Evolutionary conservation across 106 monocot species (phyloP), one percentile per base, ranked within the genome.

Genomic region (Cymbidium sinense): DNA sequence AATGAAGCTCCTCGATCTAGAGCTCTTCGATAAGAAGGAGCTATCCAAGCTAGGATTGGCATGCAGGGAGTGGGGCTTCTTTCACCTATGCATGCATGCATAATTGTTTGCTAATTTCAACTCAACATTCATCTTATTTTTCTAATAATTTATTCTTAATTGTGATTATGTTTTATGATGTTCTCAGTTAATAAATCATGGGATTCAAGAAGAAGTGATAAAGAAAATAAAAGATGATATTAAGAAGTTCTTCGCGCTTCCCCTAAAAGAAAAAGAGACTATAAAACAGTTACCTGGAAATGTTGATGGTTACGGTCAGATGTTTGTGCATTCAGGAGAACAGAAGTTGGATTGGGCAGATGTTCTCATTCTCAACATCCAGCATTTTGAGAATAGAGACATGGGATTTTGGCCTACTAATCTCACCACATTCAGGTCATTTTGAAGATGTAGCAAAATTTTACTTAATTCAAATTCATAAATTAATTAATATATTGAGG

Each of bases 261-360:
- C 77, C 3, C 1, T 64, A 17, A 34, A 64, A 39, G 77, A 77
- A 51, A 64, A 64, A 13, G 77, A 77, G 47, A 13, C 44, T 1
- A 25, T 19, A 25, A 51, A 50, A 11, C 77, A 77, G 25, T 23
- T 28, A 18, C 61, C 61, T 4, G 58, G 41, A 17, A 0, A 37
- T 27, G 3, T 77, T 1, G 62, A 77, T 28, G 77, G 64, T 21
- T 77, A 77, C 27, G 77, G 64, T 4, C 37, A 34, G 27, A 11
- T 36, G 9, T 77, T 77, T 15, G 55, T 58, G 10, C 33, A 34
- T 2, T 77, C 55, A 33, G 77, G 64, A 64, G 64, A 77, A 34
- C 61, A 58, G 11, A 77, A 77, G 27, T 25, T 65, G 11, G 77
- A 77, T 62, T 77, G 77, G 77, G 77, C 51, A 23, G 77, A 77